These are phyloP conservation scores for Abrus pulchellus DNA, from an alignment of 306 rosid species.

Conservation along the genomic window DNA sequence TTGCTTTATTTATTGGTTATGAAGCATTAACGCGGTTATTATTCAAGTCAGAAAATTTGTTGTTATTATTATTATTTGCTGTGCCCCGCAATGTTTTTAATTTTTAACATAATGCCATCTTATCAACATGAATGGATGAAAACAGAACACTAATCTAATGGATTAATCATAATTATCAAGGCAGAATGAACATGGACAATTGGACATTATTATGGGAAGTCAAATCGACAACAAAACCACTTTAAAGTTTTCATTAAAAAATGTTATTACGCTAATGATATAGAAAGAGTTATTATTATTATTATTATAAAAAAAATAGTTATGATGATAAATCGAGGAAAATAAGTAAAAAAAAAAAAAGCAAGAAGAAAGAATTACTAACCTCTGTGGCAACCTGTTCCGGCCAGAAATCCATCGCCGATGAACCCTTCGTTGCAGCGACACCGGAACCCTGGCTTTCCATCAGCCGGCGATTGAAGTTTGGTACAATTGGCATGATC, in stretches of 20 bases:
- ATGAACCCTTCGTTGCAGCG: conserved; percentile 60
- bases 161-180: too few species aligned
- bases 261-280: too few species aligned
- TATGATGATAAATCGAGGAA: not conserved
- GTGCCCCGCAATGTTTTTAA: not conserved
- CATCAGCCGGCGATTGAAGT: conserved; percentile 48
- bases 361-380: conserved; percentile 37
- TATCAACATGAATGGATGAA: too few species aligned
- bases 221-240: conserved; percentile 32
- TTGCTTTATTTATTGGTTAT: not conserved
- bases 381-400: conserved; percentile 89
- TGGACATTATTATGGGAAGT: conserved; percentile 35
- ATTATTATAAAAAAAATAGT: too few species aligned
- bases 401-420: conserved; percentile 82
- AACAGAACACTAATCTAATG: too few species aligned
- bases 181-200: not conserved
- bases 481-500: conserved; percentile 60
- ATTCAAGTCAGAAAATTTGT: not conserved
- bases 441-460: conserved; percentile 61
- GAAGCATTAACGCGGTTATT: not conserved
- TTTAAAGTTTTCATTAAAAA: not conserved
- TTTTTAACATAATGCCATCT: not conserved
- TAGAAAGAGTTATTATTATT: too few species aligned
- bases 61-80: not conserved
- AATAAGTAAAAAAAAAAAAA: not conserved